These are phyloP conservation scores for Mortierella sp. DNA, from an alignment of 371 early-diverging fungal species.

Conservation along the genomic window DNA sequence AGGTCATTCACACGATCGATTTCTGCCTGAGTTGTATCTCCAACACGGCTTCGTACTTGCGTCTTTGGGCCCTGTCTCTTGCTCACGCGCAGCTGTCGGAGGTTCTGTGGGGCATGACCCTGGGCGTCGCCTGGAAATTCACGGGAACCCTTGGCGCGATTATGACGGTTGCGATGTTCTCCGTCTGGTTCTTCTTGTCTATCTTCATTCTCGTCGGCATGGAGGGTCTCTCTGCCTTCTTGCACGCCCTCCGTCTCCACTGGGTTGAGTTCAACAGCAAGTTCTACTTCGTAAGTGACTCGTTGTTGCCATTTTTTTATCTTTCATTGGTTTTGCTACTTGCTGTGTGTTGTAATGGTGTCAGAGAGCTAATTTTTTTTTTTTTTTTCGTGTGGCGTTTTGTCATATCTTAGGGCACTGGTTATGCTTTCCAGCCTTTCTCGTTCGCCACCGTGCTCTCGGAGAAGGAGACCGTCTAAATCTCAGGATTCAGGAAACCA, in stretches of 20 bases:
- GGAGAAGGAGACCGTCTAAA: constrained; percentile 4
- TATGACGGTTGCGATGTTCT: constrained; percentile 76
- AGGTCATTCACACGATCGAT: constrained; percentile 99
- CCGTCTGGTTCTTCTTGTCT: constrained; percentile 90
- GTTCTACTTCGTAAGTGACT: constrained; percentile 80
- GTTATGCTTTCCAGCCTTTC: constrained; percentile 88
- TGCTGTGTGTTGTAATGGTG: background rate
- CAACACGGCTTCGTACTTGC: constrained; percentile 99
- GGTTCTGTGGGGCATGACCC: constrained; percentile 98
- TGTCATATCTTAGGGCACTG: constrained; percentile 67
- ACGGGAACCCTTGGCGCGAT: constrained; percentile 61
- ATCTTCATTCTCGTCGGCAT: constrained; percentile 90
- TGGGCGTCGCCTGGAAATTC: constrained; percentile 77
- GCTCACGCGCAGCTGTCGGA: constrained; percentile 99
- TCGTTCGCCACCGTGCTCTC: constrained; percentile 60
- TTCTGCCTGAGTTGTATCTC: constrained; percentile 99
- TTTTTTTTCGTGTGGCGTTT: background rate
- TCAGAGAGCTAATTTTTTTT: constrained; percentile 18
- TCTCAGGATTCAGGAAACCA: background rate
- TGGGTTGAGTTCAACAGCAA: constrained; percentile 99
- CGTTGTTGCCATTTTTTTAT: background rate
- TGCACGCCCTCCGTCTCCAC: constrained; percentile 99
- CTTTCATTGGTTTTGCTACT: background rate
- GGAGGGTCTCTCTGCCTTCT: constrained; percentile 99
- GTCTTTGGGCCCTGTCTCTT: constrained; percentile 99